These are phyloP conservation scores for Uronychia setigera DNA, from an alignment of 73 alveolate genomes.

Conservation along the genomic window DNA sequence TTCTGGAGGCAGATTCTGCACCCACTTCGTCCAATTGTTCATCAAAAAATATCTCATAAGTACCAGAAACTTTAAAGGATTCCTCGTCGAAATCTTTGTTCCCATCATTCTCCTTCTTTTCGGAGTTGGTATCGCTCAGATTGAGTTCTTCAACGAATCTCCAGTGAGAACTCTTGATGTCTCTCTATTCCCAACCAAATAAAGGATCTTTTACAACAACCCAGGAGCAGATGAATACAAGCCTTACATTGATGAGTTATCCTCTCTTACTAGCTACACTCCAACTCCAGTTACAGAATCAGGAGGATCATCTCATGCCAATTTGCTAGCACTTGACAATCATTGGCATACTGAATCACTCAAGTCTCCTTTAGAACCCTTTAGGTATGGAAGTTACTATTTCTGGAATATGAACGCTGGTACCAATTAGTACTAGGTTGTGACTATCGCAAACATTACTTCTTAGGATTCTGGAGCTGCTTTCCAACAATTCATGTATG, in stretches of 20 bases:
- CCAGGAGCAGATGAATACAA: too few species aligned
- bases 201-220: conserved; percentile 47
- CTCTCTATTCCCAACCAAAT: conserved; percentile 12
- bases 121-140: conserved; percentile 72
- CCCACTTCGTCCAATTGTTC: conserved; percentile 75
- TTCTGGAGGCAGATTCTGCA: conserved; percentile 26
- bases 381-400: conserved; percentile 55
- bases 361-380: conserved; percentile 28
- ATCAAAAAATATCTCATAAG: conserved; percentile 77
- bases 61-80: conserved; percentile 82
- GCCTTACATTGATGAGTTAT: too few species aligned
- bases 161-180: conserved; percentile 41
- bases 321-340: conserved; percentile 38
- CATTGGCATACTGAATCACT: conserved; percentile 11
- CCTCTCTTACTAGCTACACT: background rate
- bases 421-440: conserved; percentile 29
- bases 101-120: conserved; percentile 82
- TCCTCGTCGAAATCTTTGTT: conserved; percentile 81
- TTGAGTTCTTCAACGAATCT: conserved; percentile 59
- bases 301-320: background rate
- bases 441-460: conserved; percentile 21
- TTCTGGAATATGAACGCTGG: conserved; percentile 31
- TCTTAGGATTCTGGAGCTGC: conserved; percentile 51
- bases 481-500: conserved; percentile 45
- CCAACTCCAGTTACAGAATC: background rate